A percentile compares a stretch with the other conserved stretches of the same genome.
Conservation (phyloP, 441 rosid species). For the Kokia cookei region DNA sequence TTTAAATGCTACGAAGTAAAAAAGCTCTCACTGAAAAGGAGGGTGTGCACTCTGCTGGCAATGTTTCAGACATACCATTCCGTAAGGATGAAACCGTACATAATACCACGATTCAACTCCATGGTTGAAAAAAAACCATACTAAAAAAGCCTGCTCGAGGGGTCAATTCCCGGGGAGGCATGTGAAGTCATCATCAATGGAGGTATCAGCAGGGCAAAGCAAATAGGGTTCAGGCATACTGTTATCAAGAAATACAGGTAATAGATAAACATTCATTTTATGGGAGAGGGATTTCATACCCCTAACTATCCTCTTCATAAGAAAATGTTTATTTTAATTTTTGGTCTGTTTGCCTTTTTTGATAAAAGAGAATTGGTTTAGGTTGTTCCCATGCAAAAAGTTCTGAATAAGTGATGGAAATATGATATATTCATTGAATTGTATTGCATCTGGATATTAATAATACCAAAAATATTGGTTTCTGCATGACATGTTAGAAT, state of each 20-base stretch:
- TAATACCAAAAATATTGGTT: neutral
- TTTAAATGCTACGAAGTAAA: constrained; percentile 7
- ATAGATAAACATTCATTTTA: neutral
- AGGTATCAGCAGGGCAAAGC: neutral
- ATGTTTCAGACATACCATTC: constrained; percentile 3
- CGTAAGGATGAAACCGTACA: neutral
- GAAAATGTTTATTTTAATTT: neutral
- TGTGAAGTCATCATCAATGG: neutral
- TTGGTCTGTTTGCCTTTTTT: neutral
- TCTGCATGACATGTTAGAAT: neutral
- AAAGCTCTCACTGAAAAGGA: constrained; percentile 20
- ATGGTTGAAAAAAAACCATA: neutral
- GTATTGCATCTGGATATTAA: neutral
- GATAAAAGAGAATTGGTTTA: neutral
- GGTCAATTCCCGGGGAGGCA: neutral
- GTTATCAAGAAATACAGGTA: neutral
- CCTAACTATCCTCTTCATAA: neutral
- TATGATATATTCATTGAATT: neutral
- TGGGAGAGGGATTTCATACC: neutral
- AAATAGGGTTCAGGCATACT: neutral
- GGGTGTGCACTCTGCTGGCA: constrained; percentile 4
- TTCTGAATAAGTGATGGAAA: neutral
- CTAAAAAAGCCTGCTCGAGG: neutral
- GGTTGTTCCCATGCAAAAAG: neutral
- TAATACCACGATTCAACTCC: neutral